Conservation (phyloP, 2,329 filamentous ascomycete species). For the Dendrostoma leiphaemia region DNA sequence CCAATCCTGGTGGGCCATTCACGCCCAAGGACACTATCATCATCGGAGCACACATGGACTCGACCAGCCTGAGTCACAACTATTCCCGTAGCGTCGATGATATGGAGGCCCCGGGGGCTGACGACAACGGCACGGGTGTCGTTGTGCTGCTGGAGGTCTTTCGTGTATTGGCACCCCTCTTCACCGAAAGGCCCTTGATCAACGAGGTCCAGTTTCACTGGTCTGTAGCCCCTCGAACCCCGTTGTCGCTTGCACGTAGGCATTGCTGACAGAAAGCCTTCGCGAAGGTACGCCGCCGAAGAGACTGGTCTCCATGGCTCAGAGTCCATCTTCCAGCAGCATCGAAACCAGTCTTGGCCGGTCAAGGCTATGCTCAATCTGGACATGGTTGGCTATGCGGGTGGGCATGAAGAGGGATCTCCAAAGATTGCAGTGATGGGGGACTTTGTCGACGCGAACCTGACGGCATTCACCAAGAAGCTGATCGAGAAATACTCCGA, state of each 20-base stretch:
- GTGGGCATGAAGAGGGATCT: neutral
- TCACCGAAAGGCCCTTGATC: neutral
- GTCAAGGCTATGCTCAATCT: constrained; percentile 10
- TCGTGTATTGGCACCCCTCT: neutral
- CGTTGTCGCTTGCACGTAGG: neutral
- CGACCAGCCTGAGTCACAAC: neutral
- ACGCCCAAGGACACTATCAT: neutral
- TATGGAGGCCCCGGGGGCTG: constrained; percentile 7
- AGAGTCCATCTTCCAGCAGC: neutral
- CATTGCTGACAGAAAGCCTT: neutral
- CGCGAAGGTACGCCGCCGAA: constrained; percentile 3
- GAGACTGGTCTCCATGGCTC: constrained; percentile 8
- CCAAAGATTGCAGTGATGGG: constrained; percentile 4
- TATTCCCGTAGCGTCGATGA: neutral
- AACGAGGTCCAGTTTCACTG: constrained; percentile 13
- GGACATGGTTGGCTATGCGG: constrained; percentile 8
- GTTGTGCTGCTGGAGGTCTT: constrained; percentile 6
- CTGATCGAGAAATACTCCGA: constrained; percentile 1
- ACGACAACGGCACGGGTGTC: constrained; percentile 9
- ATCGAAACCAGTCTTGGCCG: neutral
- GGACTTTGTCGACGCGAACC: constrained; percentile 2
- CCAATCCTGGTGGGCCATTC: neutral
- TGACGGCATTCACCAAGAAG: constrained; percentile 8
- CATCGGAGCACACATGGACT: constrained; percentile 9
- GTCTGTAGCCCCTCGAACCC: neutral